Evolutionary conservation across 2,329 filamentous ascomycete species (phyloP).

Genomic region (Colletotrichum musae): DNA sequence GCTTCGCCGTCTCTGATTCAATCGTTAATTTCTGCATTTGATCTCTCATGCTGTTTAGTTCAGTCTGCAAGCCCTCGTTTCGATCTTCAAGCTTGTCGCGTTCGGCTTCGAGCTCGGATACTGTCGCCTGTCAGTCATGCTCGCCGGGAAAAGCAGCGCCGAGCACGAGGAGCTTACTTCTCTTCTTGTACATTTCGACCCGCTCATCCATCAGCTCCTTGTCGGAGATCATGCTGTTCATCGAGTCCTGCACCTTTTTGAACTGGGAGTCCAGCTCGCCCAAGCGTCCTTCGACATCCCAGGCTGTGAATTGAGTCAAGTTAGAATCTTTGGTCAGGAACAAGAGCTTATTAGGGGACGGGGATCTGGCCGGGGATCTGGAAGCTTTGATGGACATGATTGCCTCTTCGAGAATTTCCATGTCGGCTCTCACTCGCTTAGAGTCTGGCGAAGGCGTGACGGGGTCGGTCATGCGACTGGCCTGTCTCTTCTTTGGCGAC

Average conservation of each 20-base stretch:
- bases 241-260: constrained; percentile 77
- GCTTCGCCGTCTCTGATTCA: constrained; percentile 60
- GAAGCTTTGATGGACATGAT: constrained; percentile 52
- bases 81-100: constrained; percentile 62
- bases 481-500: constrained; percentile 39
- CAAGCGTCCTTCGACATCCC: constrained; percentile 84
- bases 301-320: constrained; percentile 74
- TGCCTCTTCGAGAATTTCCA: constrained; percentile 47
- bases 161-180: constrained; percentile 68
- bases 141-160: not conserved
- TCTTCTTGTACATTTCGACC: constrained; percentile 79
- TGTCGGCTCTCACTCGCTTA: constrained; percentile 36
- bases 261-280: constrained; percentile 84
- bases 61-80: constrained; percentile 70
- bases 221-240: constrained; percentile 78
- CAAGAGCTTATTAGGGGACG: constrained; percentile 60
- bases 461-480: constrained; percentile 36
- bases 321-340: constrained; percentile 85
- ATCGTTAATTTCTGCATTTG: constrained; percentile 56
- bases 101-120: constrained; percentile 64
- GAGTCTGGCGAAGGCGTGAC: constrained; percentile 36
- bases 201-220: constrained; percentile 81
- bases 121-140: constrained; percentile 51
- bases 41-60: constrained; percentile 66
- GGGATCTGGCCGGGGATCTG: constrained; percentile 56